These are phyloP conservation scores for Malassezia restricta DNA, from an alignment of 1,284 basidiomycete species.

Conservation along the genomic window DNA sequence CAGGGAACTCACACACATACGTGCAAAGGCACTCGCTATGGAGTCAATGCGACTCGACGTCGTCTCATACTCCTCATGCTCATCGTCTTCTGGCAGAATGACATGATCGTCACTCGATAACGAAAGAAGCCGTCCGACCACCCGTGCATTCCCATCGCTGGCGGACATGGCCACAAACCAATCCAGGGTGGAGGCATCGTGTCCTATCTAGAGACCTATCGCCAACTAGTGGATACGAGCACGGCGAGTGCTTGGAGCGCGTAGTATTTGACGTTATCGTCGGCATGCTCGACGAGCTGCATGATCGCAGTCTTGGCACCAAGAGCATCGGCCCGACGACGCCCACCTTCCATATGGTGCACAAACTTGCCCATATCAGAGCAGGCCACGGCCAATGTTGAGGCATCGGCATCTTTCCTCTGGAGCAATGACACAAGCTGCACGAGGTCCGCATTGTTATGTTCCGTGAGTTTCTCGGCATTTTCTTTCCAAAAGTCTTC, in stretches of 20 bases:
- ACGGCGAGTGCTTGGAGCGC: constrained; percentile 52
- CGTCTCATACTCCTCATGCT: background rate
- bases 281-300: constrained; percentile 80
- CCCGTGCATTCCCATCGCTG: background rate
- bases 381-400: constrained; percentile 35
- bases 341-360: constrained; percentile 31
- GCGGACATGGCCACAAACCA: background rate
- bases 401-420: constrained; percentile 18
- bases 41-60: constrained; percentile 20
- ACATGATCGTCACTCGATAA: background rate
- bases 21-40: constrained; percentile 29
- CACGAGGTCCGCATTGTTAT: constrained; percentile 82
- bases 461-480: constrained; percentile 67
- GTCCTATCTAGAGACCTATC: constrained; percentile 9
- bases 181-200: background rate
- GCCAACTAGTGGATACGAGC: constrained; percentile 39
- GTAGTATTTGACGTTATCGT: constrained; percentile 80
- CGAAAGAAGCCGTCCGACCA: background rate
- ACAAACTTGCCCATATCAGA: constrained; percentile 40
- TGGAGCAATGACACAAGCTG: constrained; percentile 60
- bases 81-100: background rate
- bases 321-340: constrained; percentile 59
- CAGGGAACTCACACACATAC: constrained; percentile 43
- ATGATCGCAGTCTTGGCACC: constrained; percentile 82
- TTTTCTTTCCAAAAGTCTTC: constrained; percentile 98